These are phyloP conservation scores for Tulasnella sp. DNA, from an alignment of 768 basidiomycete genomes.

Conservation along the genomic window DNA sequence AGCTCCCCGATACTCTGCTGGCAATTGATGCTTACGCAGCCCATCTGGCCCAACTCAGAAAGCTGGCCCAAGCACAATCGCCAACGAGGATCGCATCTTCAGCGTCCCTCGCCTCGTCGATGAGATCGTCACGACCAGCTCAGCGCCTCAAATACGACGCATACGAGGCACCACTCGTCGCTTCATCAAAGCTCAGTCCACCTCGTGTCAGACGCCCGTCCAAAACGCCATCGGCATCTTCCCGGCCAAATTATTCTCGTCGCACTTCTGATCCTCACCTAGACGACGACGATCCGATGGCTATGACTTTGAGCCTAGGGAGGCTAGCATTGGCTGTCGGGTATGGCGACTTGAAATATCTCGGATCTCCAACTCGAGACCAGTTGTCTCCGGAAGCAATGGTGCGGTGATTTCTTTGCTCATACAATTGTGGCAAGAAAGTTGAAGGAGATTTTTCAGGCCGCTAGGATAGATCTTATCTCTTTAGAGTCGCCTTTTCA, in stretches of 20 bases:
- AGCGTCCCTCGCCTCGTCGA: not conserved
- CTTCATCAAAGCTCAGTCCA: not conserved
- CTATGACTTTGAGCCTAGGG: not conserved
- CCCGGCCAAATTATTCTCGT: not conserved
- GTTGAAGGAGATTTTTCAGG: conserved; percentile 18
- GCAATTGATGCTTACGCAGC: conserved; percentile 35
- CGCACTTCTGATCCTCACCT: not conserved
- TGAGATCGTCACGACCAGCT: not conserved
- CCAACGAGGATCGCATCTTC: conserved; percentile 26
- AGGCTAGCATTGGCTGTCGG: not conserved
- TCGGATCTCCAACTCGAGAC: not conserved
- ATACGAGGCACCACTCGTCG: conserved; percentile 2
- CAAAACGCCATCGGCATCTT: not conserved
- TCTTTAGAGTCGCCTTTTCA: conserved; percentile 63
- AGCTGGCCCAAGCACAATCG: conserved; percentile 23
- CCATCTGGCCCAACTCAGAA: conserved; percentile 10
- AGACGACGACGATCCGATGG: not conserved
- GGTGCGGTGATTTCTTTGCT: not conserved
- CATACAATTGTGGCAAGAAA: not conserved
- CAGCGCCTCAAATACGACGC: conserved; percentile 3
- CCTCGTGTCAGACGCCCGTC: not conserved
- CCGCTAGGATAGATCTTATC: conserved; percentile 47
- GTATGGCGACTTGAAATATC: not conserved
- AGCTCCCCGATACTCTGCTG: conserved; percentile 65
- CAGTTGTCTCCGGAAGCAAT: not conserved